Evolutionary conservation across 2,329 filamentous ascomycete species (phyloP), one percentile per base, ranked within the genome.

Genomic region (Albifimbria verrucaria): DNA sequence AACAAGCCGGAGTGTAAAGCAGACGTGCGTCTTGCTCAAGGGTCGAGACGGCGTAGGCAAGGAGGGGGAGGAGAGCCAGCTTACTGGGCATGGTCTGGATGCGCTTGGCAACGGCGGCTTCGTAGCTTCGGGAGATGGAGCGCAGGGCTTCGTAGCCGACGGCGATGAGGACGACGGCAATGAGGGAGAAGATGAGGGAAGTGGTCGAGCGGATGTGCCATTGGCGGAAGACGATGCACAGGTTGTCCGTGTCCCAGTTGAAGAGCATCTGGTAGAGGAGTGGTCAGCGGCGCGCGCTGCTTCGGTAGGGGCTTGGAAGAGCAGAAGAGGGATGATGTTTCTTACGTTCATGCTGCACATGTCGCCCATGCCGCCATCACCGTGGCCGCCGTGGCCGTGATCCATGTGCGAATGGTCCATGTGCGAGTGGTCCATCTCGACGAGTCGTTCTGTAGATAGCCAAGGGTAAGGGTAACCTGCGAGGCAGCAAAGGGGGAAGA

Each of bases 141-240:
- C 94, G 88, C 28, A 99, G 77, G 49, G 86, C 89, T 75, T 99
- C 94, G 77, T 97, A 99, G 59, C 91, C 92, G n/a, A 92, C 90
- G 28, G 88, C 89, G 59, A 99, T 78, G 55, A 89, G 80, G 55
- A 95, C 82, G 62, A 99, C 87, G 60, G 85, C 89, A 61, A 94
- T 63, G 55, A 99, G 86, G 24, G 93, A 96, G 65, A 92, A 71
- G 69, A 97, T 64, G 53, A 99, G 87, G 28, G 88, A 88, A 50
- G 82, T 65, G 3, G 86, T 86, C 56, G 87, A 86, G 57, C 81
- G 86, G 71, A 99, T 76, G 74, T 90, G 92, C 94, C 94, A 99
- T 73, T 87, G 85, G 63, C 81, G 82, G 79, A 97, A 99, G 71
- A 99, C 84, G 72, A 99, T 95, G 81, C 94, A 99, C 59, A 99